Conservation (phyloP, 768 basidiomycete genomes). For the Mycena olivaceomarginata region DNA sequence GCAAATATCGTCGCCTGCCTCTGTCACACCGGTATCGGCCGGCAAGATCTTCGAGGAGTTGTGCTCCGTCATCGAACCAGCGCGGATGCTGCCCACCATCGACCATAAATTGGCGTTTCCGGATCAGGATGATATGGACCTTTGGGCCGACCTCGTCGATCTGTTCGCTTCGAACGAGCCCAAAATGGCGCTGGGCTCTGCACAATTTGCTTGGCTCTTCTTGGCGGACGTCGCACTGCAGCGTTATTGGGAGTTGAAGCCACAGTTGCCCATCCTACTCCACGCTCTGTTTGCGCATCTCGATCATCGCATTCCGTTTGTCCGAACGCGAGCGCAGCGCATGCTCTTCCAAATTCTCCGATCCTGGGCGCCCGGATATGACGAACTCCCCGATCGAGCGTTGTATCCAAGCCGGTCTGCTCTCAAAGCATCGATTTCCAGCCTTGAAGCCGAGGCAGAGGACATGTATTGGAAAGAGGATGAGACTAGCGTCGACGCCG, state of each 20-base stretch:
- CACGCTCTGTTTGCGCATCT: conserved; percentile 89
- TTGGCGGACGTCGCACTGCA: conserved; percentile 86
- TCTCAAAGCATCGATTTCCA: conserved; percentile 70
- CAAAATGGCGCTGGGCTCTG: conserved; percentile 82
- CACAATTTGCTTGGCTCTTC: conserved; percentile 93
- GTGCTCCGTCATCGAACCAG: conserved; percentile 90
- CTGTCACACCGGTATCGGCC: conserved; percentile 84
- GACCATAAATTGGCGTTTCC: conserved; percentile 83
- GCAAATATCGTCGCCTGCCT: conserved; percentile 90
- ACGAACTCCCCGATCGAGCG: conserved; percentile 79
- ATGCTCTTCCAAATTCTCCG: conserved; percentile 92
- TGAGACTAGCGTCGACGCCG: conserved; percentile 71
- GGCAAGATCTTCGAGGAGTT: conserved; percentile 88
- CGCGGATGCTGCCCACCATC: conserved; percentile 86
- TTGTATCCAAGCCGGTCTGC: conserved; percentile 66
- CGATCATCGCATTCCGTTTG: conserved; percentile 83
- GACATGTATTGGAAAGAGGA: conserved; percentile 84
- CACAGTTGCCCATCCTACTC: conserved; percentile 83
- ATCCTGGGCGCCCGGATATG: conserved; percentile 87
- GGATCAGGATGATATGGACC: conserved; percentile 79
- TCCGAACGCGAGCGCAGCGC: conserved; percentile 83
- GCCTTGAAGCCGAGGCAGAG: conserved; percentile 76
- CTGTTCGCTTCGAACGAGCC: conserved; percentile 83
- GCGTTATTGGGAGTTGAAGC: conserved; percentile 83
- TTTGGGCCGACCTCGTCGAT: conserved; percentile 88